Evolutionary conservation across 1,139 yeast species (phyloP).

Genomic region (Diutina pseudorugosa): DNA sequence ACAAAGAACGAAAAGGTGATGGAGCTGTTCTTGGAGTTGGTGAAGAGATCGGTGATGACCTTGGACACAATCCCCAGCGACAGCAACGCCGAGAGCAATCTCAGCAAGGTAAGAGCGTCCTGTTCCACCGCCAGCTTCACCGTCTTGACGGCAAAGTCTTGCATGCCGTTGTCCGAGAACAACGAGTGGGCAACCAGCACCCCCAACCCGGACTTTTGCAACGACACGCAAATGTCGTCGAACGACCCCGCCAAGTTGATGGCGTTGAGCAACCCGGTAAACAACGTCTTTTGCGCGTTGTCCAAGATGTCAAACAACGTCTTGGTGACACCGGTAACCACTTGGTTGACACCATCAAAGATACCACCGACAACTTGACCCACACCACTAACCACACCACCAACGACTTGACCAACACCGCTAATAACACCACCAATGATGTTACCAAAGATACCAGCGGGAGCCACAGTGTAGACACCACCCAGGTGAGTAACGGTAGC

Average conservation of each 20-base stretch:
- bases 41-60: background rate
- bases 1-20: conserved; percentile 3
- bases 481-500: background rate
- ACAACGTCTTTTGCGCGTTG: conserved; percentile 1
- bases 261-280: background rate
- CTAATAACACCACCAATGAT: background rate
- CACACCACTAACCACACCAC: background rate
- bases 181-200: background rate
- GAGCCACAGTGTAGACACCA: background rate
- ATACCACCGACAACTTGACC: background rate
- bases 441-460: background rate
- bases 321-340: background rate
- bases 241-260: conserved; percentile 4
- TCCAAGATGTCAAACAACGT: background rate
- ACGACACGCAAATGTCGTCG: background rate
- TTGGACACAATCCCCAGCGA: background rate
- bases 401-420: background rate
- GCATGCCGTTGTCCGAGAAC: background rate
- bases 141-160: background rate
- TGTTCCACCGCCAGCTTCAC: background rate
- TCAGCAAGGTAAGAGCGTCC: background rate
- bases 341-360: background rate
- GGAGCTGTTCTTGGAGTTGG: background rate
- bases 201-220: conserved; percentile 3
- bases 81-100: background rate